Conservation (phyloP, 2,329 filamentous ascomycete species). For the Pseudogymnoascus sp. region DNA sequence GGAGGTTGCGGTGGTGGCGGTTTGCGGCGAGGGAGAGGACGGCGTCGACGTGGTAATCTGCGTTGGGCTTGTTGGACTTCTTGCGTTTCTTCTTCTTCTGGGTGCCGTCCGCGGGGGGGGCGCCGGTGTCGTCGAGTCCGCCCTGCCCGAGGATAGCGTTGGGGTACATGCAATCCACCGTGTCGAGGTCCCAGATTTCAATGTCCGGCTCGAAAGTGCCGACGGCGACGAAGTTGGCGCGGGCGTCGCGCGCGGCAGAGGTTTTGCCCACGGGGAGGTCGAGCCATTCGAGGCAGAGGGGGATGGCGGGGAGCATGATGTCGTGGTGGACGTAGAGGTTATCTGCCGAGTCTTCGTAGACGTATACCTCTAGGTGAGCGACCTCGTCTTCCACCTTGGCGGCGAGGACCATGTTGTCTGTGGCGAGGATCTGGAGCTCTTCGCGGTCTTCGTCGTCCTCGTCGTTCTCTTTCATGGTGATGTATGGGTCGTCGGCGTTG, state of each 20-base stretch:
- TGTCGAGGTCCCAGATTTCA: constrained; percentile 95
- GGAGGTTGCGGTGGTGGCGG: constrained; percentile 83
- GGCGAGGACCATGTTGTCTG: constrained; percentile 86
- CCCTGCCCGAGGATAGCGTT: constrained; percentile 88
- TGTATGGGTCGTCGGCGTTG: constrained; percentile 93
- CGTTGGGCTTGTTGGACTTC: constrained; percentile 81
- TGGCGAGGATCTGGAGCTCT: constrained; percentile 85
- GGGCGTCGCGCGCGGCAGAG: constrained; percentile 52
- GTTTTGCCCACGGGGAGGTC: constrained; percentile 79
- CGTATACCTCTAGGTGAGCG: constrained; percentile 91
- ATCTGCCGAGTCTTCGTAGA: constrained; percentile 91
- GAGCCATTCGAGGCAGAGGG: constrained; percentile 91
- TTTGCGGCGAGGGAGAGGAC: constrained; percentile 89
- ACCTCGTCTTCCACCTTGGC: constrained; percentile 96
- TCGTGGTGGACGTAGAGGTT: constrained; percentile 99
- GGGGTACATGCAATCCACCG: constrained; percentile 95
- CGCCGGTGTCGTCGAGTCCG: constrained; percentile 39
- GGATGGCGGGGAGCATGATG: constrained; percentile 96
- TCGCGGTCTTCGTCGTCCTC: constrained; percentile 75
- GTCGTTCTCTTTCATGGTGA: constrained; percentile 68
- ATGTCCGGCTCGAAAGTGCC: constrained; percentile 98
- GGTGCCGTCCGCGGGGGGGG: constrained; percentile 43
- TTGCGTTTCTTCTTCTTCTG: constrained; percentile 86
- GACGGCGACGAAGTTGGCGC: constrained; percentile 87
- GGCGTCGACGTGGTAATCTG: constrained; percentile 88